Evolutionary conservation across 2,329 filamentous ascomycete species (phyloP), one percentile per base, ranked within the genome.

Genomic region (Penicillium sp.): DNA sequence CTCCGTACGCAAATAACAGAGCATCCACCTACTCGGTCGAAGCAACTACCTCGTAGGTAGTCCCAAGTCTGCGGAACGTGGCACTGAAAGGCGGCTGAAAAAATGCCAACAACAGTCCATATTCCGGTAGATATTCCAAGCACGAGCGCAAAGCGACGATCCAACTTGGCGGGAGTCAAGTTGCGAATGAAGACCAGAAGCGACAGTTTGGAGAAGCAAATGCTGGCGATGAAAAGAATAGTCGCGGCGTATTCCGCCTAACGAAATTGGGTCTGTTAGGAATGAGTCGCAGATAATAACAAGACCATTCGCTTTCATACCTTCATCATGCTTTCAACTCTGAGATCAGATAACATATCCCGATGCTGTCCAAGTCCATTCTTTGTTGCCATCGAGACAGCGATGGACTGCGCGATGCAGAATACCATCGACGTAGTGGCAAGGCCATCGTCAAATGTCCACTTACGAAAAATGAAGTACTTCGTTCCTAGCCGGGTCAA

Each of bases 131-230:
- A 45, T 8, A 51, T 43, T 16, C 60, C 53, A 10, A 68, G 41
- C 1, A 29, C 51, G 3, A 58, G 34, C 7, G 61, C 57, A 18
- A 68, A 40, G 4, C 51, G 52, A 9, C 56, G 59, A 38, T 65
- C 63, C 19, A 54, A 27, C 6, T 50, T 36, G 4, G 61, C 55
- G 1, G 65, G 64, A 0, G 63, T 65, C 16, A 69, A 40, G 19
- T 60, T 60, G 23, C 53, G 56, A 27, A 69, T 60, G 23, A 69
- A 64, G 26, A 63, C 49, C 26, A 66, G 38, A 7, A 67, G 51
- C 5, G 67, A 63, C 2, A 64, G 48, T 44, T 70, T 69, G 2
- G 66, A 68, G 23, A 56, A 59, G 16, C 43, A 55, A 26, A 68
- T 57, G 47, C 54, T 60, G 43, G 45, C 4, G 23, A 68, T 59